Conservation (phyloP, 1,284 basidiomycete genomes). For the Schizophyllum commune region DNA sequence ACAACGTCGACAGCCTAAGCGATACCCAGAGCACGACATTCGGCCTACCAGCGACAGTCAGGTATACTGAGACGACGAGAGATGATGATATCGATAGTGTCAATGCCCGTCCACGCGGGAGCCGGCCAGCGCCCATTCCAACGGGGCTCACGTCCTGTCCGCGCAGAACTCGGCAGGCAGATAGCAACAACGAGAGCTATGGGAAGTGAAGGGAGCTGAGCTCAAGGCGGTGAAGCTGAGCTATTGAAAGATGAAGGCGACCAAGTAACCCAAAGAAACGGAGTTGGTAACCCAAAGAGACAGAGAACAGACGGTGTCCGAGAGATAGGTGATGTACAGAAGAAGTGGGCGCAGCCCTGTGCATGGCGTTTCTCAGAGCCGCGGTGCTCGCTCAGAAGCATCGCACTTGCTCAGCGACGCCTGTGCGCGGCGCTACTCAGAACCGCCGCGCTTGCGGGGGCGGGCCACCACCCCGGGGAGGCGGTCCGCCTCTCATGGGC, state of each 20-base stretch:
- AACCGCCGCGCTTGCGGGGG: constrained; percentile 13
- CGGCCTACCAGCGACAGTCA: background rate
- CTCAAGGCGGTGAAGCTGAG: too few relatives aligned
- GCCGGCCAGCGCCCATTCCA: background rate
- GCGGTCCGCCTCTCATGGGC: constrained; percentile 12
- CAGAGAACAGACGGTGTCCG: background rate
- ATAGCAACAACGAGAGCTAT: background rate
- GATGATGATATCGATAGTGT: background rate
- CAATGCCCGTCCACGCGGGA: background rate
- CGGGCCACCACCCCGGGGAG: constrained; percentile 17
- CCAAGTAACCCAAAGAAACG: background rate
- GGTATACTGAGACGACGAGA: background rate
- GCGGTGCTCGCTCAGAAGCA: too few relatives aligned
- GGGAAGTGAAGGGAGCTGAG: too few relatives aligned
- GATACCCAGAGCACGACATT: background rate
- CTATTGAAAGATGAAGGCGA: background rate
- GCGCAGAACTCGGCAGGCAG: background rate
- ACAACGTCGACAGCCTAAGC: background rate
- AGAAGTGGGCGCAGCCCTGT: background rate
- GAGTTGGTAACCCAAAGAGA: too few relatives aligned
- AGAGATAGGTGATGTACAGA: background rate
- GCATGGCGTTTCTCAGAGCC: too few relatives aligned
- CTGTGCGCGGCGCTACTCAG: background rate
- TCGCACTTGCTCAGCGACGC: too few relatives aligned
- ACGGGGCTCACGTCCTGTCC: too few relatives aligned